These are phyloP conservation scores for Coniochaeta prunicola DNA, from an alignment of 2,329 filamentous ascomycete species.

Conservation along the genomic window DNA sequence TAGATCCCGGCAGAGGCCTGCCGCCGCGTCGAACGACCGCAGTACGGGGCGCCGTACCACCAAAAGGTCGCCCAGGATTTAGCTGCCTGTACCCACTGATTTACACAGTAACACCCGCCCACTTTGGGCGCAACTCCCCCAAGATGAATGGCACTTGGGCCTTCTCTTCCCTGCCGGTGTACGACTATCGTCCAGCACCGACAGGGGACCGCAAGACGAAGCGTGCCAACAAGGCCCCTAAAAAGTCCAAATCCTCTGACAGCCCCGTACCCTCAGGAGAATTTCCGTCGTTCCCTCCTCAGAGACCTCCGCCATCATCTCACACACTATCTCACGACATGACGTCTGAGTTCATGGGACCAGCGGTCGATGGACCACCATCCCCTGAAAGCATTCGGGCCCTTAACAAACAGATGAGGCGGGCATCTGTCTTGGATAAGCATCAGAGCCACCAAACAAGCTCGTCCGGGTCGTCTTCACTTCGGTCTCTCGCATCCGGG, in stretches of 20 bases:
- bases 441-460: conserved; percentile 38
- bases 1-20: neutral
- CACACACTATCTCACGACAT: conserved; percentile 11
- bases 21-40: neutral
- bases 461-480: conserved; percentile 50
- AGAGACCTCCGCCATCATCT: conserved; percentile 1
- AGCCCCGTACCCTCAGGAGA: neutral
- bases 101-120: conserved; percentile 3
- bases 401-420: conserved; percentile 51
- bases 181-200: conserved; percentile 4
- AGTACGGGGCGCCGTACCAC: neutral
- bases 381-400: conserved; percentile 53
- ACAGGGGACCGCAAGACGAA: neutral
- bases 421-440: conserved; percentile 39
- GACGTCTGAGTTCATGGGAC: conserved; percentile 42
- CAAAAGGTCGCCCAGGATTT: neutral
- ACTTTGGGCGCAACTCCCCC: conserved; percentile 4
- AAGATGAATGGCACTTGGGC: conserved; percentile 20
- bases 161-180: conserved; percentile 16
- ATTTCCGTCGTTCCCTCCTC: neutral
- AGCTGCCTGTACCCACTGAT: conserved; percentile 2
- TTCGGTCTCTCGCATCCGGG: conserved; percentile 34
- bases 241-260: conserved; percentile 11
- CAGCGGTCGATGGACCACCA: conserved; percentile 53
- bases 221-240: conserved; percentile 8